Percentiles rank a stretch among this genome's conserved stretches.
Conservation (phyloP, 1,284 basidiomycete species). For the Sporisorium scitamineum region DNA sequence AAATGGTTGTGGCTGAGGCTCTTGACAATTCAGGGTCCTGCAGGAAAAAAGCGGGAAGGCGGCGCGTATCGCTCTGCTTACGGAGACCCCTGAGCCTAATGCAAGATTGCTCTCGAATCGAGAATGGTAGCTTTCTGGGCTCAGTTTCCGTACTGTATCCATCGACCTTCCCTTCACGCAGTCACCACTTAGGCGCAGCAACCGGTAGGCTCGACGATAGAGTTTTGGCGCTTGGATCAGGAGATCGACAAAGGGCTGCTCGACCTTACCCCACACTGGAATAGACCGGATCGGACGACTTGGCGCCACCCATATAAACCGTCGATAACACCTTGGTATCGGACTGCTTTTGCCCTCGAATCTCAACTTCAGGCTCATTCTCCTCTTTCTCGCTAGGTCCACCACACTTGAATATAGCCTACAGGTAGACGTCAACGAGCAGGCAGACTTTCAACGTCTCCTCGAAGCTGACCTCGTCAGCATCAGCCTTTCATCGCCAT, state of each 20-base stretch:
- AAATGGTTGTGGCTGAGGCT: background rate
- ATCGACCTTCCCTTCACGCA: background rate
- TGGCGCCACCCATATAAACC: background rate
- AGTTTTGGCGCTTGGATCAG: background rate
- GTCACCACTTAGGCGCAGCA: background rate
- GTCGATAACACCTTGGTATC: background rate
- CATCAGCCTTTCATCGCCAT: slow-evolving; percentile 16
- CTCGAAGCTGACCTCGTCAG: slow-evolving; percentile 8
- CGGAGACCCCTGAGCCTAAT: background rate
- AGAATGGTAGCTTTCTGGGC: background rate
- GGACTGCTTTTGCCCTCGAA: background rate
- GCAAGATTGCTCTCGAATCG: background rate
- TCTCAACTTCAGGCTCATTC: background rate
- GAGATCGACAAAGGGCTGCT: background rate
- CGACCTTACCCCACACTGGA: background rate
- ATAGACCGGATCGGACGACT: background rate
- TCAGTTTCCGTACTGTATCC: background rate
- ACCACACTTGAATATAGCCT: background rate
- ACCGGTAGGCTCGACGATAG: background rate
- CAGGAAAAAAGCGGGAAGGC: background rate
- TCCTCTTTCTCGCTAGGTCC: background rate
- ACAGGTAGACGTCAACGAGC: too few species aligned
- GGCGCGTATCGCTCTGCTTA: background rate
- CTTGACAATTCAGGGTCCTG: background rate
- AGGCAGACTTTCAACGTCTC: too few species aligned